phyloP scores from a whole-genome alignment of 177 flowering plant species.

The Telopea speciosissima region DNA sequence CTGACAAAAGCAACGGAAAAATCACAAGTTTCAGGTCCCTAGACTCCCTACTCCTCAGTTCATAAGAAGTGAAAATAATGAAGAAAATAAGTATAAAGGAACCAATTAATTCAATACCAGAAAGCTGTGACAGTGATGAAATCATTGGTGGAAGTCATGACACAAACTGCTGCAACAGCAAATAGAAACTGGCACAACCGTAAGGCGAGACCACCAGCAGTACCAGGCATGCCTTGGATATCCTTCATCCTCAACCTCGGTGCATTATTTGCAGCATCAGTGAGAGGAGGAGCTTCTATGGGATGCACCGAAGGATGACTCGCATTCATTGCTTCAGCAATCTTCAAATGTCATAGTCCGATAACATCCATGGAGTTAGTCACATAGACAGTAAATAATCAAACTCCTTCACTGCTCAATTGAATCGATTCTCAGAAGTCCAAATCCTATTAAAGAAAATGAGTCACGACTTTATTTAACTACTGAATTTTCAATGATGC shows the following conservation, averaged over 20 bases:
- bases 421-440: background rate
- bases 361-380: background rate
- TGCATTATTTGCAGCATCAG: conserved; percentile 17
- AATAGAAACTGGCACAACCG: conserved; percentile 56
- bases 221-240: conserved; percentile 88
- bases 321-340: conserved; percentile 38
- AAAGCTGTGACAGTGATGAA: conserved; percentile 86
- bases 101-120: conserved; percentile 35
- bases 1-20: background rate
- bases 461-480: too few relatives aligned
- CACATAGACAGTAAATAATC: background rate
- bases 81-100: background rate
- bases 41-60: background rate
- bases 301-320: conserved; percentile 74
- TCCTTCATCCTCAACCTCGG: conserved; percentile 74
- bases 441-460: background rate
- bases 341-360: conserved; percentile 2
- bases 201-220: conserved; percentile 57
- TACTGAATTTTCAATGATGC: too few relatives aligned
- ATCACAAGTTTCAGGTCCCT: background rate
- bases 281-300: conserved; percentile 51
- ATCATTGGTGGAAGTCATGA: conserved; percentile 79
- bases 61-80: background rate
- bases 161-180: conserved; percentile 49
- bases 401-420: background rate